These are phyloP conservation scores for Naganishia sp. DNA, from an alignment of 1,284 basidiomycete genomes.

Conservation along the genomic window DNA sequence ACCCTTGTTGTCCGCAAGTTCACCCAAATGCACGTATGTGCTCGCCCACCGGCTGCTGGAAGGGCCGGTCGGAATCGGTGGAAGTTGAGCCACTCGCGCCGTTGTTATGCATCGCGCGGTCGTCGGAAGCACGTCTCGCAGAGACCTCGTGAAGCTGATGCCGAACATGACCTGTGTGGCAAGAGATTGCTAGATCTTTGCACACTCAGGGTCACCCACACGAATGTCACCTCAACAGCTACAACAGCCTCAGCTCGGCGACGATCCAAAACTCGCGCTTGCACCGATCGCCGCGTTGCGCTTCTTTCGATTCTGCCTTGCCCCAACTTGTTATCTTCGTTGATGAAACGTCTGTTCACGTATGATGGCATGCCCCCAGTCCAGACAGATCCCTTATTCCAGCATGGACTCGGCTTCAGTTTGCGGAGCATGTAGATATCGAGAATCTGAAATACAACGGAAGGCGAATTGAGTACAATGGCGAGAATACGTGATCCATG, in stretches of 20 bases:
- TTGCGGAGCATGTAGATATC: too few species aligned
- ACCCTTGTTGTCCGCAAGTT: constrained; percentile 46
- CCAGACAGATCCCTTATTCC: background rate
- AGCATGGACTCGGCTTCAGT: background rate
- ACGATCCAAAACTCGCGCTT: constrained; percentile 26
- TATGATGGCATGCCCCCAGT: too few species aligned
- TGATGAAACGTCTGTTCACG: too few species aligned
- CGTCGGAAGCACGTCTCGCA: constrained; percentile 24
- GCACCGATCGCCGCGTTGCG: constrained; percentile 2
- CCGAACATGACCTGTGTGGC: constrained; percentile 10
- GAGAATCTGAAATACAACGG: too few species aligned
- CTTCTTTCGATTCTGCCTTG: constrained; percentile 10
- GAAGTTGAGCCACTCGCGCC: background rate
- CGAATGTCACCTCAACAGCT: too few species aligned
- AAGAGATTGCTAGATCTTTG: background rate
- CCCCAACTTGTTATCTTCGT: background rate
- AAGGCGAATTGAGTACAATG: too few species aligned
- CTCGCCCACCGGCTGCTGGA: constrained; percentile 35
- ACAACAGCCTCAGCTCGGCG: background rate
- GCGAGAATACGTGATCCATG: too few species aligned
- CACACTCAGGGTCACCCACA: too few species aligned
- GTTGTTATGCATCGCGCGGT: background rate
- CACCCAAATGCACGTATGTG: constrained; percentile 41
- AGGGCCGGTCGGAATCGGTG: constrained; percentile 27
- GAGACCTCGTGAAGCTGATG: constrained; percentile 19